Evolutionary conservation across 2,329 filamentous ascomycete species (phyloP).

Genomic region (Claviceps fusiformis): DNA sequence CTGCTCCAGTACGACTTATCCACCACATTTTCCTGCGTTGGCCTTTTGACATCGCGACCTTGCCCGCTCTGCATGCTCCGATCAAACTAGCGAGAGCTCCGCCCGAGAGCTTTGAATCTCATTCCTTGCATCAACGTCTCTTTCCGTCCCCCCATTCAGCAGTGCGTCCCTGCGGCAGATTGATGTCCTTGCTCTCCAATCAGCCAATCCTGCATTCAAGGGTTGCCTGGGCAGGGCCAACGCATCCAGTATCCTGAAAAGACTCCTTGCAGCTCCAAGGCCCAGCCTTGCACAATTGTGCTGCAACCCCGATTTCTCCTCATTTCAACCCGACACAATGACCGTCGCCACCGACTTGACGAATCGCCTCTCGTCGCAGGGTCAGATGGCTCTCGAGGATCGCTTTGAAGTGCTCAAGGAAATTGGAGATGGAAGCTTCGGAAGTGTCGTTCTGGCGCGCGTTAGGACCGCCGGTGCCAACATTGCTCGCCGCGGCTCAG

Average conservation of each 20-base stretch:
- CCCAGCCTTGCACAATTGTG: background rate
- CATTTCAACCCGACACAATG: constrained; percentile 35
- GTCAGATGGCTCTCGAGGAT: constrained; percentile 65
- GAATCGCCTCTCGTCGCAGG: constrained; percentile 50
- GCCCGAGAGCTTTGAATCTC: constrained; percentile 13
- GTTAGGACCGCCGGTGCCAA: constrained; percentile 82
- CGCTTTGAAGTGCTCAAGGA: constrained; percentile 96
- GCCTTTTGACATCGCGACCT: constrained; percentile 3
- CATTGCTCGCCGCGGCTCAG: constrained; percentile 76
- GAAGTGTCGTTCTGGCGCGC: constrained; percentile 83
- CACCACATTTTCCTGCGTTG: constrained; percentile 2
- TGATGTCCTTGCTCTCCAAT: constrained; percentile 3
- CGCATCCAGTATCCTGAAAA: background rate
- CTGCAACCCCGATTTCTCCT: background rate
- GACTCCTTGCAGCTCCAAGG: background rate
- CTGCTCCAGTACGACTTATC: background rate
- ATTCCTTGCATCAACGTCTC: background rate
- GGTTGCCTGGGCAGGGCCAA: background rate
- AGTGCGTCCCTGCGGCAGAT: constrained; percentile 9
- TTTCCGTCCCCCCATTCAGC: constrained; percentile 8
- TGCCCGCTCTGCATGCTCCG: constrained; percentile 21
- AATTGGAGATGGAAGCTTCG: constrained; percentile 97
- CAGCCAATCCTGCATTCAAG: constrained; percentile 1
- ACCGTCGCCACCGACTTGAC: constrained; percentile 62
- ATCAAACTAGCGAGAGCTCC: constrained; percentile 19